These are phyloP conservation scores for Aphanocladium album DNA, from an alignment of 2,329 filamentous ascomycete species.

Conservation along the genomic window DNA sequence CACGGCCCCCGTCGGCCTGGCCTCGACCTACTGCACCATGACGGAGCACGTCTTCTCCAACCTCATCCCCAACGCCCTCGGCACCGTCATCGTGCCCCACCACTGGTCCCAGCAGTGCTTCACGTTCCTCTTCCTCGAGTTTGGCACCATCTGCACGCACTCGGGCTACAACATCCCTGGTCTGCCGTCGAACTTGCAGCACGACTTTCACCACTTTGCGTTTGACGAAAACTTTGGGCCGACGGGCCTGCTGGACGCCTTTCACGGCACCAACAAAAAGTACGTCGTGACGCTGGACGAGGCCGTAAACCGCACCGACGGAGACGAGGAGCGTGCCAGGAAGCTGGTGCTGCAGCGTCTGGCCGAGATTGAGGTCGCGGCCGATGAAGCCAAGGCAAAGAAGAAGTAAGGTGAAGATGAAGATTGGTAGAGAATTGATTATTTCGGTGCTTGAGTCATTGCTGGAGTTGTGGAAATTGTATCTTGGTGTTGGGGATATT, in stretches of 20 bases:
- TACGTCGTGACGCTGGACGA: slow-evolving; percentile 13
- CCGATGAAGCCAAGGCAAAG: slow-evolving; percentile 1
- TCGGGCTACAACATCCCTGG: slow-evolving; percentile 16
- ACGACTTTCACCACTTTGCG: slow-evolving; percentile 19
- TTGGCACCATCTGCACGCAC: slow-evolving; percentile 15
- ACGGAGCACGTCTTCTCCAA: slow-evolving; percentile 47
- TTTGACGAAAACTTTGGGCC: slow-evolving; percentile 19
- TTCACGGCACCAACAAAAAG: slow-evolving; percentile 15
- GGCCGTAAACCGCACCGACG: slow-evolving; percentile 11
- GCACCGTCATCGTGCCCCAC: slow-evolving; percentile 12
- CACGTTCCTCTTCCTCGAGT: slow-evolving; percentile 16
- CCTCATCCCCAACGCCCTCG: slow-evolving; percentile 40
- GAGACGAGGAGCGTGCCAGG: slow-evolving; percentile 16
- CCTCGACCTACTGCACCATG: slow-evolving; percentile 47
- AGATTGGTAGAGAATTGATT: too few relatives aligned
- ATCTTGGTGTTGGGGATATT: too few relatives aligned
- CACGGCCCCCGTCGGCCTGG: slow-evolving; percentile 44
- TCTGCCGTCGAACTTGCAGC: slow-evolving; percentile 15
- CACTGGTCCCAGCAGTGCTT: slow-evolving; percentile 18
- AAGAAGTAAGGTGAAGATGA: background rate
- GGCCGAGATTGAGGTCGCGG: slow-evolving; percentile 13
- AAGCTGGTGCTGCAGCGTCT: slow-evolving; percentile 16
- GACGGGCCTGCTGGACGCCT: slow-evolving; percentile 13
- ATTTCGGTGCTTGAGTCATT: background rate
- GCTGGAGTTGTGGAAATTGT: too few relatives aligned